Base-by-base conservation (phyloP, 2,329 filamentous ascomycete species). In the Chalara sp. region DNA sequence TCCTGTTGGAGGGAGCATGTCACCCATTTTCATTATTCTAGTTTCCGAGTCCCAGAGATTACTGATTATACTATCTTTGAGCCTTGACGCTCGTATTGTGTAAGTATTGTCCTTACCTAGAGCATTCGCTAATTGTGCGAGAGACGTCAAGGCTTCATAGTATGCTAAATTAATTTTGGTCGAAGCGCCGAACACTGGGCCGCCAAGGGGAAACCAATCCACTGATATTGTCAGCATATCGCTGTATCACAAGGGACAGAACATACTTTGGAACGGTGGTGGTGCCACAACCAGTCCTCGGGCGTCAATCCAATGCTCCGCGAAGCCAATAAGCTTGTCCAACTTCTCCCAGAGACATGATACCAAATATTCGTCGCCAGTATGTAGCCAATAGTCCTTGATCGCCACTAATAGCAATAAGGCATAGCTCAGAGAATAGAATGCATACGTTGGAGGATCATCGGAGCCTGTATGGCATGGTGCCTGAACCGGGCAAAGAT, bases 361-460 rank as follows among this genome's bases (percentile, higher is more conserved):
- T 7, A 58, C 44, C 6, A 44, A 47, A 33, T 31, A 33, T 21
- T 42, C 10, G 43, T 60, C 56, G n/a, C 58, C 56, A 35, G 58
- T 56, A 43, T 57, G 47, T 45, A 58, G 47, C 56, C 56, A 58
- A 13, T 60, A 57, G 31, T 60, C 58, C 32, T 56, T 60, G 42
- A 56, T 56, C 1, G 55, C 56, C n/a, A 58, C 56, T 5, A 58
- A 33, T 11, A 58, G 42, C 3, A 58, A 39, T 6, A 60, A 44
- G 3, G 58, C 53, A 39, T 58, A 60, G 39, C 56, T 60, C 12
- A 60, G 50, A 5, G 58, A 58, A 42, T 58, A 60, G 32, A 60
- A 60, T 7, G 51, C 52, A 10, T 57, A 55, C 6, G 56, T 58
- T 45, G 56, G 58, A 33, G 58, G 56, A 30, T 58, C 54, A 3